Evolutionary conservation across 768 basidiomycete species (phyloP).

Genomic region (Clitopilus passeckerianus): DNA sequence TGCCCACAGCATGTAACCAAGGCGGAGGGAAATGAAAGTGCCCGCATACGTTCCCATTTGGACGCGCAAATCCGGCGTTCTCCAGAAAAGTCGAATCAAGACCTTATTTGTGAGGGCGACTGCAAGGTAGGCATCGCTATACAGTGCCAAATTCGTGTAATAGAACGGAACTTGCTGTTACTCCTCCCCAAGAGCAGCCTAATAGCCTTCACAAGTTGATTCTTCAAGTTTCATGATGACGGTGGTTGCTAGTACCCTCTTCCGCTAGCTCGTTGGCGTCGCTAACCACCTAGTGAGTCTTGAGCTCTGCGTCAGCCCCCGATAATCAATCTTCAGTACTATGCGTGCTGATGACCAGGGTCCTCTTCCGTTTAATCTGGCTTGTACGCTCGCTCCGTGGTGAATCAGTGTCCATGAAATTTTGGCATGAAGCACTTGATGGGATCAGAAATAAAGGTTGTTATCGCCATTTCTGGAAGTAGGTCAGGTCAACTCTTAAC

Average conservation of each 20-base stretch:
- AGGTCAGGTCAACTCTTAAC: no score
- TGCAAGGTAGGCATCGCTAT: no score
- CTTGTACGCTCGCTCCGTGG: background rate
- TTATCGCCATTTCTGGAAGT: background rate
- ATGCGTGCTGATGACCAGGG: background rate
- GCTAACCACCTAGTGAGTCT: background rate
- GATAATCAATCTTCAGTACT: background rate
- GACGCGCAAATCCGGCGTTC: background rate
- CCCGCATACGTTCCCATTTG: background rate
- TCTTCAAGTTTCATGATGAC: background rate
- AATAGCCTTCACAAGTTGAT: background rate
- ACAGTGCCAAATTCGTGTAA: no score
- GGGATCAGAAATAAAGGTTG: background rate
- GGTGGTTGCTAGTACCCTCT: background rate
- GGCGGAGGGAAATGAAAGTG: background rate
- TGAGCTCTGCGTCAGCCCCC: background rate
- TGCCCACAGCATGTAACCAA: background rate
- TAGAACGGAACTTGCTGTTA: background rate
- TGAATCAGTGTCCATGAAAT: background rate
- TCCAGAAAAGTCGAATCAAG: background rate
- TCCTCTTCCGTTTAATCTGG: background rate
- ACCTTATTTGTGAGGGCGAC: no score
- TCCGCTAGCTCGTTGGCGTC: background rate
- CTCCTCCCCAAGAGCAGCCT: background rate
- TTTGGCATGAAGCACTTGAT: background rate